Evolutionary conservation across 257 asterid genomes (phyloP), one percentile per base, ranked within the genome.

Genomic region (Penstemon newberryi): DNA sequence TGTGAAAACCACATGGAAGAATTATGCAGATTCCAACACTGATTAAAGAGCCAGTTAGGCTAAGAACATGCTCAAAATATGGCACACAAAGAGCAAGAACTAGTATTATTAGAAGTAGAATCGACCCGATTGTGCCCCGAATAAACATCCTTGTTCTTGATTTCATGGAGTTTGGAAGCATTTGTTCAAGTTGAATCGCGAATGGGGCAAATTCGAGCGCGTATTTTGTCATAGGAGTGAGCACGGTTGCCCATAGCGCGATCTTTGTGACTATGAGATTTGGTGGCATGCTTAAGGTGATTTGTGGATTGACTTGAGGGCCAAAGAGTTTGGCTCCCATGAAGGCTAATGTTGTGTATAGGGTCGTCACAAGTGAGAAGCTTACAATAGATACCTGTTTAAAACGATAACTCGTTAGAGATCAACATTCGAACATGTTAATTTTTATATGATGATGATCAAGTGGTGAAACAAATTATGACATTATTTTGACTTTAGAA

Each of bases 301-400:
- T 80, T 60, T 87, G 92, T n/a, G 96, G 76, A 62, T 67, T 76
- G 41, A 87, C 92, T 73, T 83, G 75, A 3, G 90, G 85, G 56
- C 95, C 96, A 60, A 83, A 89, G 60, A 89, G 66, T 53, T 79
- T 87, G 18, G 92, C 90, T 55, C 96, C 96, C 86, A 83, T 81
- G 85, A 89, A 85, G 3, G 85, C 95, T 63, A 89, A 53, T 70
- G 78, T 0, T 65, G 86, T 69, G 81, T 89, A 87, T 2, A 83
- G 79, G 5, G 57, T 4, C 56, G 92, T 85, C 60, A 85, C 90
- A 25, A 81, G 0, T 56, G 89, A 68, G 84, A 89, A 89, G 77
- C 96, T 87, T 62, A 81, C 88, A 4, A 88, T 82, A 4, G 91
- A 79, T 41, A 82, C 92, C 96, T 88, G 78, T 5, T 45, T 41